Percentiles rank a stretch among this genome's conserved stretches.
Conservation (phyloP, 352 stramenopile species). For the Globisporangium iwayamae region DNA sequence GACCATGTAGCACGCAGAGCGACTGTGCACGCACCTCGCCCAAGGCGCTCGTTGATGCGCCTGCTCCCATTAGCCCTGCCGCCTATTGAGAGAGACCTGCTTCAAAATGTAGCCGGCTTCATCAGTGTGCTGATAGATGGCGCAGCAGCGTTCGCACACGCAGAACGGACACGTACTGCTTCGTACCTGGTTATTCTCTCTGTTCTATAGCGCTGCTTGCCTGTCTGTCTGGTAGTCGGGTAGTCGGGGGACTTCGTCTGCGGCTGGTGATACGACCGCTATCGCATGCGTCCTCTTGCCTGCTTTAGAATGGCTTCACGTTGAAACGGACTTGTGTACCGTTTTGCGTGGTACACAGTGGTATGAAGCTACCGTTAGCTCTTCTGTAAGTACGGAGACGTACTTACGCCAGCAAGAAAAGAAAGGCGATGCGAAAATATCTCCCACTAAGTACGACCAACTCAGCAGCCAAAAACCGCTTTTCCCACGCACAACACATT, state of each 20-base stretch:
- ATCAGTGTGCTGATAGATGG: too few relatives aligned
- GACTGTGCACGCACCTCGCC: slow-evolving; percentile 24
- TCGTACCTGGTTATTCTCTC: not conserved
- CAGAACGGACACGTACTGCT: not conserved
- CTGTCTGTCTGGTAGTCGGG: not conserved
- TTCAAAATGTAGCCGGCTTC: not conserved
- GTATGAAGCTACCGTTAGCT: not conserved
- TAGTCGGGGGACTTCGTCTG: not conserved
- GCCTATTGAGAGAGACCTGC: not conserved
- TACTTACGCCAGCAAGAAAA: too few relatives aligned
- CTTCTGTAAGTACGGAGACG: not conserved
- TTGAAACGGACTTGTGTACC: slow-evolving; percentile 4
- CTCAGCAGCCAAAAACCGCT: too few relatives aligned
- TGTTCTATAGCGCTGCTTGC: not conserved
- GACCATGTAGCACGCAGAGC: too few relatives aligned
- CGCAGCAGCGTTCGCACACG: not conserved
- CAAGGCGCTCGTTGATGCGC: slow-evolving; percentile 27
- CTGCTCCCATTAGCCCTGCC: slow-evolving; percentile 29
- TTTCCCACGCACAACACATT: too few relatives aligned
- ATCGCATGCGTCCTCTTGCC: not conserved
- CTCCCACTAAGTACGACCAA: too few relatives aligned
- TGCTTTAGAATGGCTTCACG: slow-evolving; percentile 2
- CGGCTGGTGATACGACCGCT: not conserved
- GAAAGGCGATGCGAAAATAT: too few relatives aligned
- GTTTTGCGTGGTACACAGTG: not conserved